These are phyloP conservation scores for Oenanthe sinensis DNA, from an alignment of 129 eudicot genomes.

Conservation along the genomic window DNA sequence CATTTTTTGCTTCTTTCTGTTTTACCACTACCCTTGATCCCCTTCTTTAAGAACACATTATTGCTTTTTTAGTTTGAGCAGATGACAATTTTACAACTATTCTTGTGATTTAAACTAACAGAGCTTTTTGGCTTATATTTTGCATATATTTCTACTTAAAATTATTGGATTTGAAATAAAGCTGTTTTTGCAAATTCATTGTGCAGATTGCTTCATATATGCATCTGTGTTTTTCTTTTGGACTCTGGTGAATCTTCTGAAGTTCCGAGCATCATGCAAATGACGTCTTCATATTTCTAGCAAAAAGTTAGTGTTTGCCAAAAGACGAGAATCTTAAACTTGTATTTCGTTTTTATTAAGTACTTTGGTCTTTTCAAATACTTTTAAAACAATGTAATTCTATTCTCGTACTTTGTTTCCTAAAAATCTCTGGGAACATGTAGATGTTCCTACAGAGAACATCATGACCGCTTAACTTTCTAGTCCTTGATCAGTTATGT, in stretches of 20 bases:
- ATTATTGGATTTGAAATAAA: slow-evolving; percentile 25
- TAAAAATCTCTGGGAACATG: slow-evolving; percentile 27
- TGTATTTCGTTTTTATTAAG: slow-evolving; percentile 38
- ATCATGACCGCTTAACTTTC: slow-evolving; percentile 29
- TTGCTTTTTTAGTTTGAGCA: neutral
- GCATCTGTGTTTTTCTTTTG: slow-evolving; percentile 79
- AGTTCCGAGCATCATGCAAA: slow-evolving; percentile 78
- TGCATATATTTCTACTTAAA: slow-evolving; percentile 7
- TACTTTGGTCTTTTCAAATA: slow-evolving; percentile 34
- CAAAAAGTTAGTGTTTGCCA: slow-evolving; percentile 51
- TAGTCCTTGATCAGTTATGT: slow-evolving; percentile 11
- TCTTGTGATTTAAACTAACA: slow-evolving; percentile 8
- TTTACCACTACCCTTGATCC: neutral
- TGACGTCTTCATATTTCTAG: slow-evolving; percentile 68
- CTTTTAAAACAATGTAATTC: slow-evolving; percentile 48
- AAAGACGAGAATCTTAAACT: slow-evolving; percentile 56
- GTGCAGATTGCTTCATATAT: slow-evolving; percentile 92
- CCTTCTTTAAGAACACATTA: neutral
- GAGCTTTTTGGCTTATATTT: slow-evolving; percentile 14
- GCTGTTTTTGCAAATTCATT: slow-evolving; percentile 56
- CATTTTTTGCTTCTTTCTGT: neutral
- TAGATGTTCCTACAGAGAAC: slow-evolving; percentile 20
- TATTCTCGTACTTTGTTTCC: slow-evolving; percentile 20
- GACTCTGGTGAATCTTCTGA: slow-evolving; percentile 85
- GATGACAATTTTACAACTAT: neutral